A percentile compares a stretch with the other conserved stretches of the same genome.
phyloP scores from a whole-genome alignment of 1,284 basidiomycete species.

The Ceratobasidium sp. region DNA sequence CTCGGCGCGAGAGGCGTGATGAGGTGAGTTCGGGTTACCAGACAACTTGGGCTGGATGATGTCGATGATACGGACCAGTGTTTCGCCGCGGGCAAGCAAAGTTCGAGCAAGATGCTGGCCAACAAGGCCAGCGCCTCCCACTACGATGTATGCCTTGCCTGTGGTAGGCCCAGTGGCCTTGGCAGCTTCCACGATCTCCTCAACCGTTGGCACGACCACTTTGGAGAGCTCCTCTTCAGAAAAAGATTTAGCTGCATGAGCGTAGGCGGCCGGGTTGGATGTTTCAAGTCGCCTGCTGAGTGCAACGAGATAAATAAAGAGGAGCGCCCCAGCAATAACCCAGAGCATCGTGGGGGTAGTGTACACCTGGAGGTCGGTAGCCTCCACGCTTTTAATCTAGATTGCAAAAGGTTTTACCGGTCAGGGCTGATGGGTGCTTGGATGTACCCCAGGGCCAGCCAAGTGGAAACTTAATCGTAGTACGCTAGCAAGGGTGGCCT shows the following conservation, averaged over 20 bases:
- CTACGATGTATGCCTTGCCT: constrained; percentile 12
- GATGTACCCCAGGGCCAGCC: no score
- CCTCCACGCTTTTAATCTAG: neutral
- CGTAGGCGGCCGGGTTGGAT: constrained; percentile 1
- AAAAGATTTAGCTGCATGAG: neutral
- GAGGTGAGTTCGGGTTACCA: neutral
- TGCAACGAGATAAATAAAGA: neutral
- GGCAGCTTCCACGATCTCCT: constrained; percentile 14
- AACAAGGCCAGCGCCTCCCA: constrained; percentile 22
- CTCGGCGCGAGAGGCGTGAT: constrained; percentile 14
- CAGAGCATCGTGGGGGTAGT: neutral
- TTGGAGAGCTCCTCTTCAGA: constrained; percentile 19
- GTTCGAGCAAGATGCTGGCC: constrained; percentile 8
- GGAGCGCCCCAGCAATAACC: neutral
- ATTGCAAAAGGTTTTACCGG: no score
- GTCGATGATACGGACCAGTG: constrained; percentile 22
- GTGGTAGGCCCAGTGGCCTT: constrained; percentile 9
- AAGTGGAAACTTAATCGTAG: no score
- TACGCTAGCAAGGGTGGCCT: no score
- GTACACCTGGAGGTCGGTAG: neutral
- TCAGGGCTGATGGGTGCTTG: neutral
- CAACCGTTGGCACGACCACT: constrained; percentile 11
- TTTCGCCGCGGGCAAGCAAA: constrained; percentile 24
- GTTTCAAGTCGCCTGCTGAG: constrained; percentile 8
- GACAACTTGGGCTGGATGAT: neutral